Percentiles rank a stretch among this genome's conserved stretches.
These are phyloP conservation scores for Spongiforma sp. DNA, from an alignment of 1,284 basidiomycete genomes.

Conservation along the genomic window DNA sequence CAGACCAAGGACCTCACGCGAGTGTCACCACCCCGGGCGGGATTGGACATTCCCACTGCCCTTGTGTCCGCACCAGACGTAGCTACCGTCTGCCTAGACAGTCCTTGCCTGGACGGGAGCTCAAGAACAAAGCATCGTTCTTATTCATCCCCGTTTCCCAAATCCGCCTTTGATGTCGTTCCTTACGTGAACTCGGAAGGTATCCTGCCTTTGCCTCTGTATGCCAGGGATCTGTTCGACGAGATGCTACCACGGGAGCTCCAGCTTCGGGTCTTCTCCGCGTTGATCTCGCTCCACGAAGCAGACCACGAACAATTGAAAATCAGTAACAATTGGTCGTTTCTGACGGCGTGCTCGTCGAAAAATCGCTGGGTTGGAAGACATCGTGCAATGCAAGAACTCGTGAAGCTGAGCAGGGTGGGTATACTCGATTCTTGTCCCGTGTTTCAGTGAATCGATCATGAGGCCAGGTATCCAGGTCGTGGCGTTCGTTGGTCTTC, in stretches of 20 bases:
- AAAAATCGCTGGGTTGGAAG: conserved; percentile 74
- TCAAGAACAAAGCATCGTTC: conserved; percentile 62
- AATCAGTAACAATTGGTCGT: conserved; percentile 57
- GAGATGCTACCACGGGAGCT: conserved; percentile 76
- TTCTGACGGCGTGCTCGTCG: conserved; percentile 56
- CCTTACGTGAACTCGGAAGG: conserved; percentile 49
- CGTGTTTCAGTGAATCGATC: conserved; percentile 14
- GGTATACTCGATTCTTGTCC: conserved; percentile 39
- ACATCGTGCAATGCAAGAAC: conserved; percentile 73
- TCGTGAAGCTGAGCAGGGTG: conserved; percentile 83
- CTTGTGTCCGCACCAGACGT: conserved; percentile 13
- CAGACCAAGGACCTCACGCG: conserved; percentile 39
- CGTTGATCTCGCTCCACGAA: conserved; percentile 59
- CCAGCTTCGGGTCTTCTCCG: conserved; percentile 64
- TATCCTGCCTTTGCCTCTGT: conserved; percentile 52
- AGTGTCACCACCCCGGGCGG: conserved; percentile 35
- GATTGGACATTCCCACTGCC: conserved; percentile 30
- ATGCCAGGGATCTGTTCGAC: conserved; percentile 64
- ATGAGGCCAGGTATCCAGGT: conserved; percentile 73
- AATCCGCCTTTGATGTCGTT: conserved; percentile 61
- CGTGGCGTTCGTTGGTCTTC: conserved; percentile 79
- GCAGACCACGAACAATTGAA: conserved; percentile 52
- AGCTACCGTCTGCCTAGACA: conserved; percentile 16
- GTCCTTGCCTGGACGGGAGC: conserved; percentile 17
- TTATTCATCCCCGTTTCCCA: conserved; percentile 64